phyloP scores from a whole-genome alignment of 257 asterid species.

The Thymus mandschuricus region DNA sequence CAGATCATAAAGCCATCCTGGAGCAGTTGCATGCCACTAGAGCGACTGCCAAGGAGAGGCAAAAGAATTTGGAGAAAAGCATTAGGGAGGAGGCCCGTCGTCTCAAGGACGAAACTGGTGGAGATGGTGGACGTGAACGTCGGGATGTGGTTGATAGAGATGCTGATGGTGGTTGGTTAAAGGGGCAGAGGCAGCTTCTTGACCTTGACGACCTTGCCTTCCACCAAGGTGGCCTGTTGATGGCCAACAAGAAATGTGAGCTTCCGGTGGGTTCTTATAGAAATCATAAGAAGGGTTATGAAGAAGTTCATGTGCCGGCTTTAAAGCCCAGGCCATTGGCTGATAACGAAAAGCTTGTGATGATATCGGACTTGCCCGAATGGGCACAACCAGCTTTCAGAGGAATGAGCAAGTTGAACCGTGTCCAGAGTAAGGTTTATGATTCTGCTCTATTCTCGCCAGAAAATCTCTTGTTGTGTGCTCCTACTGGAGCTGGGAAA shows the following conservation, averaged over 20 bases:
- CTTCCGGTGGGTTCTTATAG: slow-evolving; percentile 61
- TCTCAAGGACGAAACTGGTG: slow-evolving; percentile 52
- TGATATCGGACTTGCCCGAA: slow-evolving; percentile 53
- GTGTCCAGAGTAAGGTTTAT: slow-evolving; percentile 68
- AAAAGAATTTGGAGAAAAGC: slow-evolving; percentile 59
- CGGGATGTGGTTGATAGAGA: slow-evolving; percentile 48
- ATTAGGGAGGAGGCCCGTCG: slow-evolving; percentile 67
- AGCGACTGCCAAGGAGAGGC: slow-evolving; percentile 67
- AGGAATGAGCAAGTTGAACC: slow-evolving; percentile 58
- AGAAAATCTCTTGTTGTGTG: slow-evolving; percentile 56
- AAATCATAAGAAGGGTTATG: slow-evolving; percentile 59
- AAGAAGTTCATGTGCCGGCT: slow-evolving; percentile 71
- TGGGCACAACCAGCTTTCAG: slow-evolving; percentile 68
- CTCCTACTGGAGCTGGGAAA: slow-evolving; percentile 73
- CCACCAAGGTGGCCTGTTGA: slow-evolving; percentile 61
- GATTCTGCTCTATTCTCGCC: slow-evolving; percentile 55
- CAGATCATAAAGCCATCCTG: slow-evolving; percentile 50
- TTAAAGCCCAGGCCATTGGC: slow-evolving; percentile 56
- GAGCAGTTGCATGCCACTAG: slow-evolving; percentile 69
- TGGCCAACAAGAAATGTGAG: slow-evolving; percentile 62
- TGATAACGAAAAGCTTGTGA: slow-evolving; percentile 45
- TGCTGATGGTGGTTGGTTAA: slow-evolving; percentile 63
- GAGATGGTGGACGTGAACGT: slow-evolving; percentile 51
- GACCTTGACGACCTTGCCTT: slow-evolving; percentile 60
- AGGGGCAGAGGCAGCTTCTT: slow-evolving; percentile 60